Conservation (phyloP, 768 basidiomycete species). For the Russula lepida region DNA sequence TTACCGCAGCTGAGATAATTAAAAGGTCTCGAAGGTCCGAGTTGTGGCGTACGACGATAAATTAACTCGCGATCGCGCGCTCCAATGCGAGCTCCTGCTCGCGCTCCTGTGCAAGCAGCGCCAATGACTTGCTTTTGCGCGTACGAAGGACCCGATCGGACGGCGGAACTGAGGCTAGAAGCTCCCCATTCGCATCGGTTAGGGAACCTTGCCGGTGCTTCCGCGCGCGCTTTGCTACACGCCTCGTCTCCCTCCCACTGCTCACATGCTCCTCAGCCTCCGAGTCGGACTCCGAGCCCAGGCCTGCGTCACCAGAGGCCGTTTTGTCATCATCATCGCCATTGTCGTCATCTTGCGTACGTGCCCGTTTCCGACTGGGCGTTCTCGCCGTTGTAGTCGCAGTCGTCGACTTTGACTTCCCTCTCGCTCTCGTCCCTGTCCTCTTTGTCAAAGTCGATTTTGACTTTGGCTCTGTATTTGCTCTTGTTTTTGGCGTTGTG, state of each 20-base stretch:
- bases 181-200: constrained; percentile 26
- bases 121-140: constrained; percentile 10
- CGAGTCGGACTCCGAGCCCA: background rate
- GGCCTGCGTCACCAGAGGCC: background rate
- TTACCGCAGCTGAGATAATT: background rate
- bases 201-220: constrained; percentile 19
- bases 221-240: constrained; percentile 9
- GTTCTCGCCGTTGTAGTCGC: background rate
- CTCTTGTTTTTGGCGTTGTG: background rate
- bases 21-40: background rate
- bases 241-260: background rate
- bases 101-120: constrained; percentile 1
- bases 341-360: background rate
- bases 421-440: background rate
- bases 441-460: too few relatives aligned
- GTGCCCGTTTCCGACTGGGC: background rate
- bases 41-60: background rate
- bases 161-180: background rate
- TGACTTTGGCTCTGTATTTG: background rate
- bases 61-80: constrained; percentile 4
- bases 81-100: constrained; percentile 16
- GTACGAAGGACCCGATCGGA: constrained; percentile 19
- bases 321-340: background rate
- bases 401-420: background rate
- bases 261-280: background rate